Evolutionary conservation across 352 stramenopile species (phyloP).

Genomic region (Globisporangium iwayamae): DNA sequence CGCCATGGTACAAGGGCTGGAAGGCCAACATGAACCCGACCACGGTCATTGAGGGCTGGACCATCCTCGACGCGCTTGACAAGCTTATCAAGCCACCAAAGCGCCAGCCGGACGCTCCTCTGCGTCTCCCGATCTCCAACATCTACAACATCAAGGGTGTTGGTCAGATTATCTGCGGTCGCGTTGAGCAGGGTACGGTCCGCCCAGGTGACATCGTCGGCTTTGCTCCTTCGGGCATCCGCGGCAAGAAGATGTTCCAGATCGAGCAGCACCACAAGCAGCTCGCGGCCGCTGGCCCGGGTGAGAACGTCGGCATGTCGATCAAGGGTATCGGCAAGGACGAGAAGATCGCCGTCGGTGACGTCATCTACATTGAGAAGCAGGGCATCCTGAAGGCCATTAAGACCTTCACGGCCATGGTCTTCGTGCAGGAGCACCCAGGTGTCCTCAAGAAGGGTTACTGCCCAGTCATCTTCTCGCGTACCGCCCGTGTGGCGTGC

Average conservation of each 20-base stretch:
- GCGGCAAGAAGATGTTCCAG: constrained; percentile 66
- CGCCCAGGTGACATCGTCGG: constrained; percentile 58
- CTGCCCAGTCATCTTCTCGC: constrained; percentile 73
- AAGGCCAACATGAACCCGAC: constrained; percentile 49
- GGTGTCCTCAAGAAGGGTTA: constrained; percentile 76
- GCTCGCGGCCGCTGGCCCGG: constrained; percentile 49
- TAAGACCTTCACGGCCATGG: constrained; percentile 71
- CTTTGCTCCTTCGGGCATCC: constrained; percentile 57
- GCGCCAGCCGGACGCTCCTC: constrained; percentile 43
- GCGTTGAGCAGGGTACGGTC: constrained; percentile 68
- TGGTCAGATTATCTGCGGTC: constrained; percentile 71
- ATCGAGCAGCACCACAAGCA: constrained; percentile 84
- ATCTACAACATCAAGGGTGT: constrained; percentile 87
- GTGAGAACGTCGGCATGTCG: constrained; percentile 79
- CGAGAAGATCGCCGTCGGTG: constrained; percentile 63
- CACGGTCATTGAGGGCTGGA: constrained; percentile 32
- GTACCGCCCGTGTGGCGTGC: constrained; percentile 80
- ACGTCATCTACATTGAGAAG: constrained; percentile 40
- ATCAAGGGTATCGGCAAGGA: constrained; percentile 80
- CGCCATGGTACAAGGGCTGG: constrained; percentile 77
- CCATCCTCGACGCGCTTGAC: constrained; percentile 65
- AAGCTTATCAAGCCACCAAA: constrained; percentile 70
- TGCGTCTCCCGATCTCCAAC: constrained; percentile 74
- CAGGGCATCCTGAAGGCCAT: constrained; percentile 39
- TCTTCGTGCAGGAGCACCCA: constrained; percentile 76